phyloP scores from a whole-genome alignment of 768 basidiomycete species.

The Rhodocollybia butyracea region DNA sequence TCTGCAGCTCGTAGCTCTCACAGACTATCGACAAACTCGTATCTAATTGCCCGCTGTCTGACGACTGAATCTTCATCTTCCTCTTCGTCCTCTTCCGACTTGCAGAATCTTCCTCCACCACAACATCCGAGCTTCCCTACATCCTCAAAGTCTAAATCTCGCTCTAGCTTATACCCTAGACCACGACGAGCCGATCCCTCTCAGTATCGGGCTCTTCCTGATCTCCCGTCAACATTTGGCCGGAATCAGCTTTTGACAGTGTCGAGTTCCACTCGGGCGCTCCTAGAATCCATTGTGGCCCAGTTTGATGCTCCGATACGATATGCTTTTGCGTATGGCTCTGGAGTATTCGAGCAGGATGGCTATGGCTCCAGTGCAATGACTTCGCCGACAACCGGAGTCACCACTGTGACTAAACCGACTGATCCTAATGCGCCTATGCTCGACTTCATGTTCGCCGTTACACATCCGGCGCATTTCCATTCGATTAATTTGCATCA shows the following conservation, averaged over 20 bases:
- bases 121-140: conserved; percentile 18
- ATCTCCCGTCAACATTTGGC: conserved; percentile 71
- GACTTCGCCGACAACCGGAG: not conserved
- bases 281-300: conserved; percentile 76
- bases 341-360: conserved; percentile 91
- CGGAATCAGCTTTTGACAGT: conserved; percentile 81
- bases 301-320: conserved; percentile 89
- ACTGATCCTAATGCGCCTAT: conserved; percentile 53
- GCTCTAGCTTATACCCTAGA: conserved; percentile 40
- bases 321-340: conserved; percentile 97
- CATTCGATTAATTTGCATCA: conserved; percentile 95
- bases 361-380: conserved; percentile 45
- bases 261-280: conserved; percentile 71
- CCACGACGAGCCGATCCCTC: conserved; percentile 43
- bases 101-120: conserved; percentile 33
- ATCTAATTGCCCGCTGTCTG: conserved; percentile 31
- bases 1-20: conserved; percentile 3
- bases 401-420: conserved; percentile 22
- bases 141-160: conserved; percentile 25
- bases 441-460: conserved; percentile 97
- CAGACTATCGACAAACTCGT: not conserved
- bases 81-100: conserved; percentile 21
- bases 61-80: conserved; percentile 40
- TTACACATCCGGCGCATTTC: conserved; percentile 89
- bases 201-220: conserved; percentile 37